phyloP scores from a whole-genome alignment of 768 basidiomycete species.

The Stropharia rugosoannulata region DNA sequence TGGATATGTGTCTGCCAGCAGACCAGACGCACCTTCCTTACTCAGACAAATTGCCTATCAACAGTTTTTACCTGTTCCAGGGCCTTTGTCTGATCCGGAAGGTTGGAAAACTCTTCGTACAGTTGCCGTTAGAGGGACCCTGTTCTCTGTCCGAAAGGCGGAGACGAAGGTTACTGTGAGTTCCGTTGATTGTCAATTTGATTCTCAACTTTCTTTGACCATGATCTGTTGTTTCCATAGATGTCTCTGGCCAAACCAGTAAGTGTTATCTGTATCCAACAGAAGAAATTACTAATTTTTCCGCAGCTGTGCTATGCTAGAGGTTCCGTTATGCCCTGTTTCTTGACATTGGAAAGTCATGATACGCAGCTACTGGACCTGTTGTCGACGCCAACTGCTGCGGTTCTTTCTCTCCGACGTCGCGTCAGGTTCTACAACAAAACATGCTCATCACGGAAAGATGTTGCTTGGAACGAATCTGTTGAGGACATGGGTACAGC shows the following conservation, averaged over 20 bases:
- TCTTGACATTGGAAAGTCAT: slow-evolving; percentile 37
- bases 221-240: slow-evolving; percentile 16
- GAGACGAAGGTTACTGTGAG: slow-evolving; percentile 44
- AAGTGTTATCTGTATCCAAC: slow-evolving; percentile 14
- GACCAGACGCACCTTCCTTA: slow-evolving; percentile 44
- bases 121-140: slow-evolving; percentile 37
- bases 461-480: slow-evolving; percentile 45
- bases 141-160: slow-evolving; percentile 37
- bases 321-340: slow-evolving; percentile 48
- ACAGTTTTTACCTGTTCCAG: slow-evolving; percentile 40
- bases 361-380: slow-evolving; percentile 40
- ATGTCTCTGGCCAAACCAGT: slow-evolving; percentile 48
- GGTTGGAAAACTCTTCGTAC: slow-evolving; percentile 49
- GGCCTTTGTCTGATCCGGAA: slow-evolving; percentile 47
- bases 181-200: slow-evolving; percentile 4
- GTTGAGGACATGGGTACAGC: slow-evolving; percentile 44
- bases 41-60: slow-evolving; percentile 51
- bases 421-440: slow-evolving; percentile 43
- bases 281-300: slow-evolving; percentile 7
- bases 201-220: too few species aligned
- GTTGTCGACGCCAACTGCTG: slow-evolving; percentile 39
- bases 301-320: slow-evolving; percentile 45
- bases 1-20: slow-evolving; percentile 47
- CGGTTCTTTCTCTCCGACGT: slow-evolving; percentile 38
- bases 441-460: slow-evolving; percentile 30